A percentile compares a stretch with the other conserved stretches of the same genome.
Evolutionary conservation across 2,329 filamentous ascomycete genomes (phyloP).

Genomic region (Exophiala sideris): DNA sequence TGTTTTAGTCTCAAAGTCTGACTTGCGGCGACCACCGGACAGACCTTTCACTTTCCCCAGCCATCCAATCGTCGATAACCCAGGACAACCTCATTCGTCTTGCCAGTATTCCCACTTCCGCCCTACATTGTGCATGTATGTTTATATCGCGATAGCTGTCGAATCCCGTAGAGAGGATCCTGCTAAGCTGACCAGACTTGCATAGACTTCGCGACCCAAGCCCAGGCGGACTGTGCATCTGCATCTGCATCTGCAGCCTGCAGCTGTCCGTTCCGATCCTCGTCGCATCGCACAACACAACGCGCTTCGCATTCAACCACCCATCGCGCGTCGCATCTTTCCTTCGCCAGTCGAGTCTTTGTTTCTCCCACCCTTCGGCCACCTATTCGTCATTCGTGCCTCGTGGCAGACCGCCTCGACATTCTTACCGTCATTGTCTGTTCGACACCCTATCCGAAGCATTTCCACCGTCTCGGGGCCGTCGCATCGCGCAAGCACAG

Average conservation of each 20-base stretch:
- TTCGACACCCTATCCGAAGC: slow-evolving; percentile 3
- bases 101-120: slow-evolving; percentile 1
- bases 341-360: background rate
- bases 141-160: slow-evolving; percentile 11
- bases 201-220: slow-evolving; percentile 6
- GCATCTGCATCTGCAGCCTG: slow-evolving; percentile 5
- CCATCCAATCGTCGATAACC: background rate
- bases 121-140: slow-evolving; percentile 1
- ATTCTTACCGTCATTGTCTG: background rate
- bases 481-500: slow-evolving; percentile 6
- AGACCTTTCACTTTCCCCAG: background rate
- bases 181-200: slow-evolving; percentile 12
- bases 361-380: slow-evolving; percentile 6
- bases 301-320: slow-evolving; percentile 2
- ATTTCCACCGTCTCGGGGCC: background rate
- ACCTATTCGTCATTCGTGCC: slow-evolving; percentile 17
- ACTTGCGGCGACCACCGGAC: background rate
- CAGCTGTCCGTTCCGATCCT: slow-evolving; percentile 25
- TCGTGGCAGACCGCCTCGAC: slow-evolving; percentile 23
- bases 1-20: background rate
- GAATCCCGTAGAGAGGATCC: slow-evolving; percentile 6
- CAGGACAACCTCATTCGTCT: slow-evolving; percentile 1
- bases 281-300: slow-evolving; percentile 16
- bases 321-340: slow-evolving; percentile 2
- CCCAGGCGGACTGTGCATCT: slow-evolving; percentile 4